Evolutionary conservation across 176 grass and related monocot species (phyloP), one percentile per base, ranked within the genome.

Genomic region (Melocanna baccifera): DNA sequence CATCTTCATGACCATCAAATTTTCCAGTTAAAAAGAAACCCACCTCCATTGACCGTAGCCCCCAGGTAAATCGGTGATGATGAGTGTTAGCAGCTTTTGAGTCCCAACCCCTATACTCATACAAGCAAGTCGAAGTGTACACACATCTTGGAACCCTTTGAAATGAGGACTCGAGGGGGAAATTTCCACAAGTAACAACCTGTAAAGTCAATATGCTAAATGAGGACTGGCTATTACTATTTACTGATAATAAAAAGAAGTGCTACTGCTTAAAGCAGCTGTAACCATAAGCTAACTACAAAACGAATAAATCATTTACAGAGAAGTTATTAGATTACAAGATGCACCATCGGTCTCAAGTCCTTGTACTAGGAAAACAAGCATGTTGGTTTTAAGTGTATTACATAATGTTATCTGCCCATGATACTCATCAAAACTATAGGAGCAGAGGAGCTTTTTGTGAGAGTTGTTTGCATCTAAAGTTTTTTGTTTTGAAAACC

Each of bases 161-260:
- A 68, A 95, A 96, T 77, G 96, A 95, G 13, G 93, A 93, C 42
- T 96, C 96, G 20, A 98, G 82, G 46, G 96, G 93, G 20, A 94
- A 64, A 90, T 90, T 93, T 84, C 93, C 96, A 86, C 96, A 98
- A 41, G 96, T 98, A 82, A 98, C 96, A 77, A 95, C 90, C 96
- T 98, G 87, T 83, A 67, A 34, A 90, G 15, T 62, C 61, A 90
- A 40, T 72, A 45, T 6, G 18, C 28, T 40, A 41, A 56, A 70
- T 71, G 12, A 80, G 68, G 22, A 80, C 57, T 15, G 1, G 61
- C 18, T 57, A 39, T 10, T 86, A 56, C 32, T 34, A 34, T 34
- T 4, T 34, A 34, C 3, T 63, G 32, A 73, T 57, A 9, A 37
- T 32, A 23, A 75, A 75, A 61, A 77, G 3, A 69, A 26, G 19